Evolutionary conservation across 371 early-diverging fungal genomes (phyloP).

Genomic region (Mortierella sp.): DNA sequence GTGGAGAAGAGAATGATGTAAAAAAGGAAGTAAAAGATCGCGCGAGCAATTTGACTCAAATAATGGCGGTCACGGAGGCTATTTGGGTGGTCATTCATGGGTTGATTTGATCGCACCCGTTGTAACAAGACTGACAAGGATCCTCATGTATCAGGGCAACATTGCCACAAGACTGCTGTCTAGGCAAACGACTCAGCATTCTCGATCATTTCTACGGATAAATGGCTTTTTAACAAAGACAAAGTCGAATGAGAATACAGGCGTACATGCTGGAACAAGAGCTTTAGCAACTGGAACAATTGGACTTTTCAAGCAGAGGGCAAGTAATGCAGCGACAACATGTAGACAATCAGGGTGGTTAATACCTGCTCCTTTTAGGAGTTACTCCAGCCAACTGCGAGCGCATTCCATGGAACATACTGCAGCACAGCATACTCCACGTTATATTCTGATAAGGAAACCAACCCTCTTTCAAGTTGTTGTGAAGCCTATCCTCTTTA

Average conservation of each 20-base stretch:
- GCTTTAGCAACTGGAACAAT: neutral
- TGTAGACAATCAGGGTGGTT: neutral
- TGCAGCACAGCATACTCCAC: slow-evolving; percentile 8
- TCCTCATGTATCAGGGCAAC: neutral
- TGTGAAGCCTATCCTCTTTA: slow-evolving; percentile 41
- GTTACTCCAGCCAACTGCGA: slow-evolving; percentile 8
- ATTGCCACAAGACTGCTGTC: neutral
- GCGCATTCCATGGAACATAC: neutral
- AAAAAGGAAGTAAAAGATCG: neutral
- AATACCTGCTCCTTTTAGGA: neutral
- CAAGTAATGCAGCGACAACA: no score
- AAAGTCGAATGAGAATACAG: neutral
- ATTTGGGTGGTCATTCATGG: no score
- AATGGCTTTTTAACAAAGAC: neutral
- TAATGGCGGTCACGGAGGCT: neutral
- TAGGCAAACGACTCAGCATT: neutral
- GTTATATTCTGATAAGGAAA: slow-evolving; percentile 8
- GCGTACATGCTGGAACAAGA: neutral
- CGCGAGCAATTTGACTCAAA: neutral
- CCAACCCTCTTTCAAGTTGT: slow-evolving; percentile 42
- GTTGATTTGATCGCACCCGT: no score
- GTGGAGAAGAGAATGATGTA: neutral
- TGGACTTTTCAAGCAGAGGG: neutral
- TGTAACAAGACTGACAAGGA: neutral
- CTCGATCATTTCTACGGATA: neutral